phyloP scores from a whole-genome alignment of 2,329 filamentous ascomycete genomes.

The Pseudopyrenochaeta lycopersici region DNA sequence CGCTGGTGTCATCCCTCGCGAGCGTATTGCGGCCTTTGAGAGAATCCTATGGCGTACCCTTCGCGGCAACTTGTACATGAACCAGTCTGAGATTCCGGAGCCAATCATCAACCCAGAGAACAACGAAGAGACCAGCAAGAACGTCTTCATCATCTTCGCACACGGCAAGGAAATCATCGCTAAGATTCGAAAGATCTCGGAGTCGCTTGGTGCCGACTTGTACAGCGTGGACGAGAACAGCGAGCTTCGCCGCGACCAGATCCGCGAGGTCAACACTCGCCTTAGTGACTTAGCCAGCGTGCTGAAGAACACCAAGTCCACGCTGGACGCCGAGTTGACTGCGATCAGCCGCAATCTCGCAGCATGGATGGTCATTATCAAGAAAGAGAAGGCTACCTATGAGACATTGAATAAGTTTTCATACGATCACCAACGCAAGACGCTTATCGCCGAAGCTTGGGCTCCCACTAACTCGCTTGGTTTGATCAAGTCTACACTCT shows the following conservation, averaged over 20 bases:
- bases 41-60: conserved; percentile 97
- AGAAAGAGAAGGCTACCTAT: conserved; percentile 98
- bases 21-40: conserved; percentile 94
- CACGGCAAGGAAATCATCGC: conserved; percentile 98
- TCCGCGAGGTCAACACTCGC: conserved; percentile 95
- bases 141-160: conserved; percentile 98
- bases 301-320: conserved; percentile 92
- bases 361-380: conserved; percentile 96
- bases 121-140: conserved; percentile 94
- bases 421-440: conserved; percentile 94
- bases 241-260: conserved; percentile 92
- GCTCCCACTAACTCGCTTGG: conserved; percentile 90
- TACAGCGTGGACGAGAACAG: conserved; percentile 98
- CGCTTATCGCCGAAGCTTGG: conserved; percentile 97
- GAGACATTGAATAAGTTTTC: conserved; percentile 95
- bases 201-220: conserved; percentile 93
- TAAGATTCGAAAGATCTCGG: conserved; percentile 99
- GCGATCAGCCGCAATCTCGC: conserved; percentile 93
- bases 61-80: conserved; percentile 99
- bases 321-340: conserved; percentile 88
- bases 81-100: conserved; percentile 97
- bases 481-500: conserved; percentile 89
- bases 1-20: conserved; percentile 91
- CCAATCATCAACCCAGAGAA: conserved; percentile 88
- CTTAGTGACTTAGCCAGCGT: conserved; percentile 92